Evolutionary conservation across 768 basidiomycete genomes (phyloP), one percentile per base, ranked within the genome.

Genomic region (Trametes cubensis): DNA sequence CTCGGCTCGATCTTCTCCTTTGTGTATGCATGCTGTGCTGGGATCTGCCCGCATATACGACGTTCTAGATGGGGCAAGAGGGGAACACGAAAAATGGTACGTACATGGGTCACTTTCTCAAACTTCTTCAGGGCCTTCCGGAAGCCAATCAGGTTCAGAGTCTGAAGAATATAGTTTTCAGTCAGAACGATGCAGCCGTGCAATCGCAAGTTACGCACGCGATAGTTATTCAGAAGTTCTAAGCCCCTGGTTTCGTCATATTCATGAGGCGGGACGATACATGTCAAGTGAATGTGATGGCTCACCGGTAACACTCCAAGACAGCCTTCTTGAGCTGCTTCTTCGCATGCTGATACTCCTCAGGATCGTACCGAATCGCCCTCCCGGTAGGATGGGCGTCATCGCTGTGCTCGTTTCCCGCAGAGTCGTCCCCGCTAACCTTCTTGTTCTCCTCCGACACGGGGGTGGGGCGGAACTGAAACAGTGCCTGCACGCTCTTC

Each of bases 211-310:
- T 6, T 40, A 71, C 84, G 17, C 70, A 94, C 94, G 34, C 94
- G 83, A 73, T 96, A 99, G 70, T 93, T 93, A 67, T 94, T 91
- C 63, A 99, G 78, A 54, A 89, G 76, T 71, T 96, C 94, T 21
- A 97, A 77, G 11, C 84, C 89, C 18, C 93, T 90, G 68, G 15
- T 18, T 34, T 11, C 34, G 15, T 1, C 46, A 28, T 1, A 10
- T 26, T 1, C 6, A 7, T 38, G 21, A 44, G 23, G 26, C 25
- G n/a, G 8, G 48, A 5, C 30, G 1, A 17, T 46, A 48, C 20
- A 52, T 13, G 4, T 13, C 34, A 59, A 6, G n/a, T 4, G 4
- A 10, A 42, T 30, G 2, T 10, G 4, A 10, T 14, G 25, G n/a
- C 75, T 40, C 66, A 88, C 88, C 85, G 83, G 74, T 98, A 96